A percentile compares a stretch with the other conserved stretches of the same genome.
Conservation (phyloP, 192 early-diverging fungal species). For the Diversispora epigaea region DNA sequence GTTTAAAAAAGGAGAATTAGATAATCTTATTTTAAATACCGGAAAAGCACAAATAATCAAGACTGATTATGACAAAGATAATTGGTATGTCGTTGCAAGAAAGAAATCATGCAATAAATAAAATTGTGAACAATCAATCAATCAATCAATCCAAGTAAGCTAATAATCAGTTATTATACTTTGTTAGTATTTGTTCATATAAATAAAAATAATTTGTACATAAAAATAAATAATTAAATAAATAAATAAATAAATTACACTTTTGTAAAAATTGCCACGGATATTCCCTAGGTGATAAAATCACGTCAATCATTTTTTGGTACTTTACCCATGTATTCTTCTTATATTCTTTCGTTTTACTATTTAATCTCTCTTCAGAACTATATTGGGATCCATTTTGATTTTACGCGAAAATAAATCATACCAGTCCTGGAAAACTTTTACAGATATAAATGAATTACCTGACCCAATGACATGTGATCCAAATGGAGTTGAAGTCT, state of each 20-base stretch:
- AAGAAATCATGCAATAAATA: constrained; percentile 41
- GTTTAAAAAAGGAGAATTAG: constrained; percentile 84
- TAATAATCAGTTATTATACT: too few relatives aligned
- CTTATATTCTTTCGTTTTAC: neutral
- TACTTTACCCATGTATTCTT: too few relatives aligned
- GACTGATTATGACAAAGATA: constrained; percentile 93
- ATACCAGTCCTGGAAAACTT: constrained; percentile 33
- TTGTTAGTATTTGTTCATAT: too few relatives aligned
- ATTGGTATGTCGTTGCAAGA: constrained; percentile 83
- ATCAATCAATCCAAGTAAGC: too few relatives aligned
- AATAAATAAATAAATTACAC: too few relatives aligned
- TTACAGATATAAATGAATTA: constrained; percentile 20
- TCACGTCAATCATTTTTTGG: too few relatives aligned
- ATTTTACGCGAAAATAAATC: constrained; percentile 26
- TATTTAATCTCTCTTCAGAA: constrained; percentile 22
- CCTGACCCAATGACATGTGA: constrained; percentile 28
- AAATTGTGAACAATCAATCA: neutral
- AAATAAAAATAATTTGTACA: too few relatives aligned
- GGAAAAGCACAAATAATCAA: constrained; percentile 57
- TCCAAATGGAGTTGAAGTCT: constrained; percentile 53
- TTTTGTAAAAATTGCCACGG: too few relatives aligned
- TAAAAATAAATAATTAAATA: too few relatives aligned
- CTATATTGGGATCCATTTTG: constrained; percentile 23
- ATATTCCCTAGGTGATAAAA: too few relatives aligned
- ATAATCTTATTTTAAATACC: constrained; percentile 58